Conservation (phyloP, 2,329 filamentous ascomycete species). For the Ascochyta viciae-villosae region DNA sequence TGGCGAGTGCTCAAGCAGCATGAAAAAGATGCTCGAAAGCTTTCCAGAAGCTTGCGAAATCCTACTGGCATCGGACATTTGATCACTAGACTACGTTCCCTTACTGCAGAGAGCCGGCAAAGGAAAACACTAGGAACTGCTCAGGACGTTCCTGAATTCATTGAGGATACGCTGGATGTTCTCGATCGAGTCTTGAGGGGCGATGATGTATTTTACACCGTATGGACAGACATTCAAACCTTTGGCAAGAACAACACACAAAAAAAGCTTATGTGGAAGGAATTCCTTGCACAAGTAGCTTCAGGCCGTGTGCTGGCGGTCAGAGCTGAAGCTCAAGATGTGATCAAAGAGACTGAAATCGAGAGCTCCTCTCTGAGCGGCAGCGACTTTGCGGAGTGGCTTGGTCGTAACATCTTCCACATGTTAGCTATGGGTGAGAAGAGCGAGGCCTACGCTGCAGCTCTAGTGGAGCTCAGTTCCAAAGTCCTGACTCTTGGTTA, state of each 20-base stretch:
- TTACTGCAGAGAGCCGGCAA: conserved; percentile 55
- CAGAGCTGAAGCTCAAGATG: conserved; percentile 65
- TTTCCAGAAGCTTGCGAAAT: conserved; percentile 73
- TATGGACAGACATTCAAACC: conserved; percentile 56
- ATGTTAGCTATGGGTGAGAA: conserved; percentile 53
- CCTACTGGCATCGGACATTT: conserved; percentile 81
- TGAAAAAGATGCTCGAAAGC: conserved; percentile 37
- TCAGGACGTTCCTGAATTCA: conserved; percentile 42
- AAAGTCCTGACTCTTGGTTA: conserved; percentile 76
- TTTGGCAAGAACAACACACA: conserved; percentile 53
- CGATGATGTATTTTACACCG: conserved; percentile 49
- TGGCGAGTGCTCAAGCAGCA: conserved; percentile 62
- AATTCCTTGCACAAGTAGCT: conserved; percentile 64
- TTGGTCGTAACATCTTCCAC: conserved; percentile 68
- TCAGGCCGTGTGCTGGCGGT: conserved; percentile 66
- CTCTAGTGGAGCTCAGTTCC: conserved; percentile 55
- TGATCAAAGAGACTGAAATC: conserved; percentile 48
- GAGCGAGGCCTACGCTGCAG: conserved; percentile 43
- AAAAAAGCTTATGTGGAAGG: conserved; percentile 67
- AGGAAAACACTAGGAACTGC: conserved; percentile 43
- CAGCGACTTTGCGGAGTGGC: conserved; percentile 71
- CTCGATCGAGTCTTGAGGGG: conserved; percentile 54
- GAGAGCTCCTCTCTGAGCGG: conserved; percentile 70
- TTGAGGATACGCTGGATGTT: conserved; percentile 53
- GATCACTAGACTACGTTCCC: conserved; percentile 69